Percentiles rank a stretch among this genome's conserved stretches.
These are phyloP conservation scores for Dendrobium nobile DNA, from an alignment of 106 monocot species.

Conservation along the genomic window DNA sequence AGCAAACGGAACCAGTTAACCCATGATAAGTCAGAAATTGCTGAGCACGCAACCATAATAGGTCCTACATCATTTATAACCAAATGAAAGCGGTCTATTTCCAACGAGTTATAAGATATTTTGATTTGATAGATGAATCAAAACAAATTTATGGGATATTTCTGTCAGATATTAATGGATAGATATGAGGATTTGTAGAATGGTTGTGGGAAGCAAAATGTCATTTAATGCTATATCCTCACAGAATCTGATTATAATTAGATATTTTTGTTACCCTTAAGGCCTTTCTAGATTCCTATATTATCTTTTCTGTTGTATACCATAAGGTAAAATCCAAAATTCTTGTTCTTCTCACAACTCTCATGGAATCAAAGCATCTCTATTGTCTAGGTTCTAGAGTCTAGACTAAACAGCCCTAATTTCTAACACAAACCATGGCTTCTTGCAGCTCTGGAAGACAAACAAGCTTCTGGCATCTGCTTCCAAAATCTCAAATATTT, in stretches of 20 bases:
- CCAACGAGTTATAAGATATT: too few species aligned
- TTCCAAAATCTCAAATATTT: background rate
- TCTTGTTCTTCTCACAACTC: background rate
- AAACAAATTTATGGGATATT: too few species aligned
- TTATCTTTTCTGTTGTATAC: background rate
- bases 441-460: background rate
- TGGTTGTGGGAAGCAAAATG: background rate
- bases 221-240: background rate
- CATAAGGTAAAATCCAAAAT: background rate
- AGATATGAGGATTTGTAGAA: background rate
- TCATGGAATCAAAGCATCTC: background rate
- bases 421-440: background rate
- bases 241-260: too few species aligned
- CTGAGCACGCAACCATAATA: too few species aligned
- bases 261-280: background rate
- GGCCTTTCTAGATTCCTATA: background rate
- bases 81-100: too few species aligned
- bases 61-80: too few species aligned
- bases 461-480: background rate
- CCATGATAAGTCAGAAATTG: too few species aligned
- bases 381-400: background rate
- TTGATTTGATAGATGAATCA: too few species aligned
- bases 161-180: background rate
- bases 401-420: background rate
- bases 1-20: too few species aligned